Base-by-base conservation (phyloP, 306 rosid genomes). In the Rosa multiflora region DNA sequence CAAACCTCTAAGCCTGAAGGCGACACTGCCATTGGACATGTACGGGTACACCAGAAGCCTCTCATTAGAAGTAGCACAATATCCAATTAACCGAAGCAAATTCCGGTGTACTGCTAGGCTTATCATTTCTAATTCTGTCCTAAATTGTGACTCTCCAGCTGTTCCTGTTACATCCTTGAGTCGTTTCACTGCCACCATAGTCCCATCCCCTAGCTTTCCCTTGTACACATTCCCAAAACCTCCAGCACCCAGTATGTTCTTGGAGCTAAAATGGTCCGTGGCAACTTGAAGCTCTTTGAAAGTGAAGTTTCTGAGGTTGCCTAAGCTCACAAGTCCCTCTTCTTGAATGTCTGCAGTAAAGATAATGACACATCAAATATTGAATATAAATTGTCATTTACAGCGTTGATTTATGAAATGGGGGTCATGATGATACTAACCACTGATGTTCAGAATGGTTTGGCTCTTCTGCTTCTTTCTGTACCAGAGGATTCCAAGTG, bases 21-120 rank as follows among this genome's bases (percentile, higher is more conserved):
- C 99, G 43, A 92, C 99, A 78, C 99, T 95, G 71, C 97, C 99
- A 84, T 95, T 95, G 46, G 94, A 89, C 99, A 95, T 92, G 67
- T 86, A 95, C 68, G 99, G 99, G 84, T 95, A 95, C 73, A 95
- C 97, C 80, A 95, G 86, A 74, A 95, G 97, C 87, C 88, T 91
- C 87, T 95, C 98, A 56, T 78, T 88, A n/a, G 84, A 73, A 74
- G 98, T 84, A 74, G 97, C 97, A 58, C 99, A 95, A 73, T 85
- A 95, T 76, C 99, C 99, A 74, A 91, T 88, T 63, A 95, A 78
- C 66, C 92, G 89, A 70, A 95, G 97, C 83, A 95, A 86, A 83
- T 95, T 88, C 72, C 99, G 87, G 76, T 95, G 99, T 52, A 95
- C 97, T 26, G 99, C 99, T 71, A 95, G 89, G 86, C 99, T 92